Evolutionary conservation across 176 grass and related monocot species (phyloP).

Genomic region (Zea luxurians): DNA sequence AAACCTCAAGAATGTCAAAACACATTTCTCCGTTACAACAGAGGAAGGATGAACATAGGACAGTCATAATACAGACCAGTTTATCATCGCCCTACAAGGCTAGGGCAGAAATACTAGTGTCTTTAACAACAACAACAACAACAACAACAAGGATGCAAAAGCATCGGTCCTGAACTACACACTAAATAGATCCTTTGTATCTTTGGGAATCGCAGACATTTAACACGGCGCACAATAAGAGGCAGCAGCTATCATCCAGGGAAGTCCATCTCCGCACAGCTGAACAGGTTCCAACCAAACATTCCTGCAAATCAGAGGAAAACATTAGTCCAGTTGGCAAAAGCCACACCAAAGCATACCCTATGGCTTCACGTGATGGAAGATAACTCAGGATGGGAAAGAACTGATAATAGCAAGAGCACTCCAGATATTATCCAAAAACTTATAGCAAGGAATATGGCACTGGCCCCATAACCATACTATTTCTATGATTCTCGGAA

Average conservation of each 20-base stretch:
- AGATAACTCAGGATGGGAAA: neutral
- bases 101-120: neutral
- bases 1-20: neutral
- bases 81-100: neutral
- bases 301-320: conserved; percentile 36
- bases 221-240: conserved; percentile 13
- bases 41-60: neutral
- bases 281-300: conserved; percentile 12
- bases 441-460: neutral
- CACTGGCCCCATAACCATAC: neutral
- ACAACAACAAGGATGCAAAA: neutral
- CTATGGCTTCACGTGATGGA: neutral
- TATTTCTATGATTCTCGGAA: neutral
- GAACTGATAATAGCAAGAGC: neutral
- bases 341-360: neutral
- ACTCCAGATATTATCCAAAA: conserved; percentile 11
- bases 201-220: conserved; percentile 14
- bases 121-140: neutral
- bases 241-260: conserved; percentile 37
- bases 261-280: conserved; percentile 13
- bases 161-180: neutral
- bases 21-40: neutral
- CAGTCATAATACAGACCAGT: neutral
- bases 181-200: conserved; percentile 9
- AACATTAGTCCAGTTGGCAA: conserved; percentile 6